Evolutionary conservation across 345 rosid species (phyloP), one percentile per base, ranked within the genome.

Genomic region (Barbarea vulgaris): DNA sequence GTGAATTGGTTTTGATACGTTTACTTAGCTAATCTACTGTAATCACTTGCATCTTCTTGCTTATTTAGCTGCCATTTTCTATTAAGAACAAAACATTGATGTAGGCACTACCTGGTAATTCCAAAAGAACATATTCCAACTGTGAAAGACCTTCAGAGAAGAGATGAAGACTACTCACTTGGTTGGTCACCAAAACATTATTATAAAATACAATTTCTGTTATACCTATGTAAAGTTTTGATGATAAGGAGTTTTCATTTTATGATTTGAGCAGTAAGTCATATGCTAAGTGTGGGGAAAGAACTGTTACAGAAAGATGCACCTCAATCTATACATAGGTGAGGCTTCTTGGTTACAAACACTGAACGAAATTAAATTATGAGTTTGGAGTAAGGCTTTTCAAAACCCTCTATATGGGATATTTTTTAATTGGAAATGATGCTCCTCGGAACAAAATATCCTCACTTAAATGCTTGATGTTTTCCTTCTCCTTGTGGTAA

Each of bases 61-160:
- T 53, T 48, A 19, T 8, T 11, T 61, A 39, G 12, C 34, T 25
- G 10, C 19, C 12, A 14, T 41, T 9, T 41, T 31, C 3, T 63
- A 19, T 18, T 62, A 62, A 7, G 15, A 54, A 13, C 21, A 22
- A 57, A 34, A 9, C 25, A 14, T 25, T 56, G 19, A 76, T 54
- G 31, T 67, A 91, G 98, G 86, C 98, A 94, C 77, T 94, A 87
- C 80, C 81, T 88, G 86, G 93, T 93, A 17, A 86, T 91, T 76
- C 95, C 98, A 31, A 82, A 81, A 69, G 69, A 83, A 79, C 97
- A 91, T 74, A 87, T 94, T 83, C 76, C 95, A 18, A 88, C 95
- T 2, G 93, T 88, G 53, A 86, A 44, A 30, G 82, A 88, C 75
- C 93, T 94, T 8, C 83, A 67, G 52, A 86, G 87, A 79, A 79